phyloP scores from a whole-genome alignment of 1,284 basidiomycete genomes.

The Papiliotrema flavescens region DNA sequence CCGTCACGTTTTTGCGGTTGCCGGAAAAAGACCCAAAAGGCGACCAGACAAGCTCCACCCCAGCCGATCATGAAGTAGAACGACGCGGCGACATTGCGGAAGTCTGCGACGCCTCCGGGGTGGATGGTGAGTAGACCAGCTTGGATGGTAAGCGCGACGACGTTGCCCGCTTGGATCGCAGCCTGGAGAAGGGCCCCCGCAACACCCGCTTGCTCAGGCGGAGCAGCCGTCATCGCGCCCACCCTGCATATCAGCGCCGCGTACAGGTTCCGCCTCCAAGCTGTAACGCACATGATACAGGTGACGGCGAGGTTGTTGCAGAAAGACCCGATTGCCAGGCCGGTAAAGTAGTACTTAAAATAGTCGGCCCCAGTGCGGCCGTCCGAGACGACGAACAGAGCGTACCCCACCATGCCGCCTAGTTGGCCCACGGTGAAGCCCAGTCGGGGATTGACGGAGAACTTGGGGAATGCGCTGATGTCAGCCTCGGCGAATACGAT shows the following conservation, averaged over 20 bases:
- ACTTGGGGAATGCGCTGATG: conserved; percentile 3
- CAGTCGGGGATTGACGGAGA: conserved; percentile 1
- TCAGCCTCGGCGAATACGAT: background rate
- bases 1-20: background rate
- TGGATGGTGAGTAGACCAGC: conserved; percentile 37
- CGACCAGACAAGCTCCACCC: conserved; percentile 26
- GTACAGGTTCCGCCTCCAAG: background rate
- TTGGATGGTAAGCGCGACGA: conserved; percentile 34
- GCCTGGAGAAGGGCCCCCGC: conserved; percentile 38
- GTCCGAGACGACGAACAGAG: conserved; percentile 21
- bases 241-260: conserved; percentile 18
- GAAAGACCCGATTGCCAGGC: conserved; percentile 15
- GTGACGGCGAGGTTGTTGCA: conserved; percentile 10
- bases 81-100: conserved; percentile 24
- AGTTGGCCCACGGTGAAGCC: conserved; percentile 12
- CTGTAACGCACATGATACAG: conserved; percentile 14
- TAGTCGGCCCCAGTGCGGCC: conserved; percentile 13
- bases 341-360: conserved; percentile 21
- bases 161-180: conserved; percentile 30
- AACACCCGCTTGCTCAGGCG: conserved; percentile 33
- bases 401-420: conserved; percentile 19
- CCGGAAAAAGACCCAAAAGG: conserved; percentile 30
- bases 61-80: conserved; percentile 39
- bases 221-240: conserved; percentile 31
- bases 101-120: conserved; percentile 26